phyloP scores from a whole-genome alignment of 1,139 yeast genomes.

The Diutina catenulata region DNA sequence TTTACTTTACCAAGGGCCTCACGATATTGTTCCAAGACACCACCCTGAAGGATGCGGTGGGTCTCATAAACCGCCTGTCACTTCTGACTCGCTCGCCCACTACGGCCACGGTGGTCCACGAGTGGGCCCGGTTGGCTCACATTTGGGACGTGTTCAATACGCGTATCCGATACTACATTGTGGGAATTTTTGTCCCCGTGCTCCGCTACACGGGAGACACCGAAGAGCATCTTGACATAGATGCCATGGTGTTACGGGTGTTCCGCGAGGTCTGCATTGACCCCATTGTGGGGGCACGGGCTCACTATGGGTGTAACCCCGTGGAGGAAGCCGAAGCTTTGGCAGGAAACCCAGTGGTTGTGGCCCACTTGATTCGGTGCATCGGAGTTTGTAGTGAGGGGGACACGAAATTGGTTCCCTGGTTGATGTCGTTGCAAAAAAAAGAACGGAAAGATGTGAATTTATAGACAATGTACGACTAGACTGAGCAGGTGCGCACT shows the following conservation, averaged over 20 bases:
- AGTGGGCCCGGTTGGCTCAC: conserved; percentile 1
- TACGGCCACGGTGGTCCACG: conserved; percentile 1
- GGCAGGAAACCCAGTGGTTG: not conserved
- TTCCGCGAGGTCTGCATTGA: conserved; percentile 1
- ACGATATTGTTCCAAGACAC: too few relatives aligned
- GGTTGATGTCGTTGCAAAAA: not conserved
- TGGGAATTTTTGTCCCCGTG: not conserved
- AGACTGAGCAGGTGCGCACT: too few relatives aligned
- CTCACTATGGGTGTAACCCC: not conserved
- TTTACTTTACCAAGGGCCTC: too few relatives aligned
- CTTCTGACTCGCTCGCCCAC: too few relatives aligned
- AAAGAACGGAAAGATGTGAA: too few relatives aligned
- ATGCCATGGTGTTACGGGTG: not conserved
- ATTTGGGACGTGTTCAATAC: not conserved
- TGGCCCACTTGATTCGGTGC: not conserved
- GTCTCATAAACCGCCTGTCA: too few relatives aligned
- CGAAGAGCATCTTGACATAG: not conserved
- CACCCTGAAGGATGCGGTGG: too few relatives aligned
- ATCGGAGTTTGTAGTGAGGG: not conserved
- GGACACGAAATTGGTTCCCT: not conserved
- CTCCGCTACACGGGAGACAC: too few relatives aligned
- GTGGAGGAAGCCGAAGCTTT: not conserved
- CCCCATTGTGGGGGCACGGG: not conserved
- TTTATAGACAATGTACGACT: too few relatives aligned
- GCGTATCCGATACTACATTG: not conserved